Evolutionary conservation across 352 stramenopile species (phyloP).

Genomic region (Phytophthora pinifolia): DNA sequence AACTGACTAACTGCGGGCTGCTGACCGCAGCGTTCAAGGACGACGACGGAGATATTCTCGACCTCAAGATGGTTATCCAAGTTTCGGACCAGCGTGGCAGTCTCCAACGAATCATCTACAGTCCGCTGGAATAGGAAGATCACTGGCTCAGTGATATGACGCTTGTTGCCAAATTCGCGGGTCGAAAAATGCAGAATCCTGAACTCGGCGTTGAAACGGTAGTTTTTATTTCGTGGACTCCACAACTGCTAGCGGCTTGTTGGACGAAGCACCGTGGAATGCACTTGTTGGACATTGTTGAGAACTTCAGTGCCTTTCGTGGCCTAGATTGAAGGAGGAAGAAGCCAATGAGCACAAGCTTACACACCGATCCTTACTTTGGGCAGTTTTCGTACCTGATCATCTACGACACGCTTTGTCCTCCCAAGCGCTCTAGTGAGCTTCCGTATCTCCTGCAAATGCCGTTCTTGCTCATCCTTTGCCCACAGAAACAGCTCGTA

Average conservation of each 20-base stretch:
- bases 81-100: slow-evolving; percentile 74
- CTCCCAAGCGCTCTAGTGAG: slow-evolving; percentile 64
- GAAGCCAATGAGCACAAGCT: background rate
- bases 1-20: slow-evolving; percentile 88
- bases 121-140: slow-evolving; percentile 69
- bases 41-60: slow-evolving; percentile 71
- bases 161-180: background rate
- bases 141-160: slow-evolving; percentile 1
- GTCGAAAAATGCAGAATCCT: slow-evolving; percentile 1
- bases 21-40: slow-evolving; percentile 82
- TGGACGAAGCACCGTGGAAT: slow-evolving; percentile 32
- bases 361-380: too few species aligned
- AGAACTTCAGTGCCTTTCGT: slow-evolving; percentile 44
- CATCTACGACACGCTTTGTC: slow-evolving; percentile 61
- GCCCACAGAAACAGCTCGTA: slow-evolving; percentile 71
- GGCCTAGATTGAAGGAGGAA: slow-evolving; percentile 20
- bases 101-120: slow-evolving; percentile 88
- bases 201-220: background rate
- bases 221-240: background rate
- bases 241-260: slow-evolving; percentile 24
- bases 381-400: slow-evolving; percentile 36
- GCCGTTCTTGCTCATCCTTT: slow-evolving; percentile 68
- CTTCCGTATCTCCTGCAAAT: slow-evolving; percentile 84
- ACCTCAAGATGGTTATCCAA: slow-evolving; percentile 90
- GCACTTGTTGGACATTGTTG: slow-evolving; percentile 37